These are phyloP conservation scores for Botrytis elliptica DNA, from an alignment of 2,329 filamentous ascomycete species.

Conservation along the genomic window DNA sequence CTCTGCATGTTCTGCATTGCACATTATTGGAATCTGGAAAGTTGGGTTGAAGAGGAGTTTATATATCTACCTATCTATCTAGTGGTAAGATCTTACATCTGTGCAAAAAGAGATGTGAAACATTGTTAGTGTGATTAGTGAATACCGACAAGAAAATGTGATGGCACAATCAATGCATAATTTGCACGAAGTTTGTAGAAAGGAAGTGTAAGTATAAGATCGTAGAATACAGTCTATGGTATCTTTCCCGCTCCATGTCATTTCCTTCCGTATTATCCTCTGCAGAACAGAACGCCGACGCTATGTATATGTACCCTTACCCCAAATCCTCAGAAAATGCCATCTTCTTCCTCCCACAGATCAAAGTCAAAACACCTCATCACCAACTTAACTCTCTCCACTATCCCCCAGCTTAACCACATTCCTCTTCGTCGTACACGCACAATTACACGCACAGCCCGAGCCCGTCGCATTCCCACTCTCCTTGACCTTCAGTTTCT, in stretches of 20 bases:
- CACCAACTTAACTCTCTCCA: background rate
- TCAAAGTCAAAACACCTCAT: background rate
- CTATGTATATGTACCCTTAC: background rate
- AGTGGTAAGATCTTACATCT: background rate
- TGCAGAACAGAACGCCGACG: background rate
- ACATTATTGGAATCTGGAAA: background rate
- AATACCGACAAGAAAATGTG: background rate
- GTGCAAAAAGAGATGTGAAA: too few relatives aligned
- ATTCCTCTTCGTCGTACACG: background rate
- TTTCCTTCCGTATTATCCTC: background rate
- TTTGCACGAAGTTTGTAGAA: rapidly evolving
- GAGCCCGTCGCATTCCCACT: background rate
- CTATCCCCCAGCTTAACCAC: background rate
- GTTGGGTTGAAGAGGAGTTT: rapidly evolving
- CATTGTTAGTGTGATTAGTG: background rate
- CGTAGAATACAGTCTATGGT: background rate
- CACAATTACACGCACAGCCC: background rate
- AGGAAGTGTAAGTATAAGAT: background rate
- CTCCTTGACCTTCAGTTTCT: background rate
- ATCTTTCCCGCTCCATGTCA: background rate
- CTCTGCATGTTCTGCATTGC: rapidly evolving
- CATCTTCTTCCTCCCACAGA: rapidly evolving
- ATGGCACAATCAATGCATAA: rapidly evolving
- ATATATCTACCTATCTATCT: background rate
- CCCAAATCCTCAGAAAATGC: background rate